Evolutionary conservation across 305 asterid genomes (phyloP).

Genomic region (Ilex paraguariensis): DNA sequence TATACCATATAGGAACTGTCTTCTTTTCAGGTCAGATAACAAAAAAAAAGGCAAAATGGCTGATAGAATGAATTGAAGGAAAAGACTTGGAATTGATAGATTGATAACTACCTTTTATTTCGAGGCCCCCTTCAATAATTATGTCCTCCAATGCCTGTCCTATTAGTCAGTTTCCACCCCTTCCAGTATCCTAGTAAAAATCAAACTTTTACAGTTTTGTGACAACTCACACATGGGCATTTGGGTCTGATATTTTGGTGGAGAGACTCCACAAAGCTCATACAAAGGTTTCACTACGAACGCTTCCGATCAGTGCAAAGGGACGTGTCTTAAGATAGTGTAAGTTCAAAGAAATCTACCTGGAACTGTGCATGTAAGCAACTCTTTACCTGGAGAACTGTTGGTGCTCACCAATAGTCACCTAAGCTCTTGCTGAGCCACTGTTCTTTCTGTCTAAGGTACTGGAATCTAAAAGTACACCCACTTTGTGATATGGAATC

Average conservation of each 20-base stretch:
- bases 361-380: constrained; percentile 5
- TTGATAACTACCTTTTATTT: constrained; percentile 24
- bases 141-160: constrained; percentile 24
- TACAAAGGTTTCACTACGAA: constrained; percentile 3
- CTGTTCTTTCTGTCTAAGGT: constrained; percentile 11
- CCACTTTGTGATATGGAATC: constrained; percentile 23
- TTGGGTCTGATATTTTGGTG: constrained; percentile 12
- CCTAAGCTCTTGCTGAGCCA: constrained; percentile 1
- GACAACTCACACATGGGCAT: constrained; percentile 17
- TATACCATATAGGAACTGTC: constrained; percentile 16
- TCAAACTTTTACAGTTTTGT: constrained; percentile 13
- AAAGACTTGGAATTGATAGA: constrained; percentile 18
- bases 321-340: too few relatives aligned
- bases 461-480: constrained; percentile 11
- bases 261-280: constrained; percentile 11
- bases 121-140: constrained; percentile 34
- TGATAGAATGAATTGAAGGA: constrained; percentile 12
- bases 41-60: constrained; percentile 16
- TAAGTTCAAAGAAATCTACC: too few relatives aligned
- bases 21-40: constrained; percentile 36
- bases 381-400: constrained; percentile 1
- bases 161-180: constrained; percentile 16
- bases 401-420: constrained; percentile 13
- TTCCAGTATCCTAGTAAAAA: constrained; percentile 27
- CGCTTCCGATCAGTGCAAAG: too few relatives aligned